Conservation (phyloP, 2,329 filamentous ascomycete genomes). For the Scopulariopsis brevicaulis region DNA sequence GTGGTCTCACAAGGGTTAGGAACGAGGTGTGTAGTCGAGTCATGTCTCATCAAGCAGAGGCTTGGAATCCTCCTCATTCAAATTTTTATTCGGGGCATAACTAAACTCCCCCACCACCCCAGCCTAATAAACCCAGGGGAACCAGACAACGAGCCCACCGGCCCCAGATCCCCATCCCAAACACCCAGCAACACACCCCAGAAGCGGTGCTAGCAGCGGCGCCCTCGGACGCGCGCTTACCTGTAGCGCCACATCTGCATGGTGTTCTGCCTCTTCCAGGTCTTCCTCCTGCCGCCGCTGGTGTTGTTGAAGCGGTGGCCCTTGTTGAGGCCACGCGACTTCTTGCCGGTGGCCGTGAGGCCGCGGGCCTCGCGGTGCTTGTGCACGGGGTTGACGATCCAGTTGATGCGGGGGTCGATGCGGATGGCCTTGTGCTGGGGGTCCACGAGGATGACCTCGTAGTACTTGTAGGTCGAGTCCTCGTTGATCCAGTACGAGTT, state of each 20-base stretch:
- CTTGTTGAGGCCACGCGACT: slow-evolving; percentile 98
- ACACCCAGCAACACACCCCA: background rate
- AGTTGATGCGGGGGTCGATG: slow-evolving; percentile 98
- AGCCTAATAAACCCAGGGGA: slow-evolving; percentile 3
- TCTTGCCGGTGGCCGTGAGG: slow-evolving; percentile 98
- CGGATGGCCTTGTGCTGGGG: slow-evolving; percentile 99
- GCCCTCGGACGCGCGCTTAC: slow-evolving; percentile 32
- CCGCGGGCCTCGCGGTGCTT: slow-evolving; percentile 99
- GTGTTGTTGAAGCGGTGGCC: slow-evolving; percentile 99
- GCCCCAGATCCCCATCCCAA: background rate
- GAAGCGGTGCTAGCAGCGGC: background rate
- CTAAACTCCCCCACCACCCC: background rate
- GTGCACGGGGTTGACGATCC: slow-evolving; percentile 99
- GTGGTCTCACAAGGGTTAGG: background rate
- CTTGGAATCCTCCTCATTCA: background rate
- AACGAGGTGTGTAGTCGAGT: background rate
- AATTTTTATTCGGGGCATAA: background rate
- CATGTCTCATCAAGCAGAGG: background rate
- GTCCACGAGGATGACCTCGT: slow-evolving; percentile 98
- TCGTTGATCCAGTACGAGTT: slow-evolving; percentile 99
- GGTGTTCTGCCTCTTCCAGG: slow-evolving; percentile 99
- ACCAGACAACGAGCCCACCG: slow-evolving; percentile 3
- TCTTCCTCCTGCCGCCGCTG: slow-evolving; percentile 93
- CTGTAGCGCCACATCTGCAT: slow-evolving; percentile 97
- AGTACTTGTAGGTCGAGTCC: slow-evolving; percentile 99